phyloP scores from a whole-genome alignment of 305 asterid species.

The Solanum chacoense region DNA sequence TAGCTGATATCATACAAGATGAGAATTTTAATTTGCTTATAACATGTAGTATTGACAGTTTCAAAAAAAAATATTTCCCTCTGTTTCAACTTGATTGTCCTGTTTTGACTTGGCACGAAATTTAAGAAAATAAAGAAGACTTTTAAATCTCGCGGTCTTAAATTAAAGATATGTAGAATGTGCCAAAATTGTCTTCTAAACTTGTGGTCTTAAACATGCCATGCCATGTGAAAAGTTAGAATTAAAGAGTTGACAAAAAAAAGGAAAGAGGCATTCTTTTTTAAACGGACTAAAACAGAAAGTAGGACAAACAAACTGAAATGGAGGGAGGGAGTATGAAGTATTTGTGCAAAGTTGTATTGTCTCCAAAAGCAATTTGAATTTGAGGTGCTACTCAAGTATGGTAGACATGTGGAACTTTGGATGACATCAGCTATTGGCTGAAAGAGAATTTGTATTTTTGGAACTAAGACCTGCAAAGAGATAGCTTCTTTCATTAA shows the following conservation, averaged over 20 bases:
- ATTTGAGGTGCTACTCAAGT: not conserved
- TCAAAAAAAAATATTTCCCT: not conserved
- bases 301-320: not conserved
- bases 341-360: not conserved
- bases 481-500: not conserved
- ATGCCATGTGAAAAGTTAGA: not conserved
- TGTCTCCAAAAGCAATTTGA: not conserved
- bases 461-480: not conserved
- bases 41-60: not conserved
- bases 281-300: not conserved
- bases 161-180: not conserved
- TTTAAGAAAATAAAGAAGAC: not conserved
- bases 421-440: not conserved
- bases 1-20: not conserved
- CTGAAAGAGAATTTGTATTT: not conserved
- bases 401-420: not conserved
- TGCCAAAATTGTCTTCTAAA: not conserved
- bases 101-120: not conserved
- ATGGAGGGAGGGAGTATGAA: not conserved
- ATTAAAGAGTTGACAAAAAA: not conserved
- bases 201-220: not conserved
- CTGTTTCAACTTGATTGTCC: not conserved
- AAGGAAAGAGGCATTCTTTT: not conserved
- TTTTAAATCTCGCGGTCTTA: not conserved
- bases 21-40: not conserved